A percentile compares a stretch with the other conserved stretches of the same genome.
Evolutionary conservation across 768 basidiomycete genomes (phyloP).

Genomic region (Panaeolus papilionaceus): DNA sequence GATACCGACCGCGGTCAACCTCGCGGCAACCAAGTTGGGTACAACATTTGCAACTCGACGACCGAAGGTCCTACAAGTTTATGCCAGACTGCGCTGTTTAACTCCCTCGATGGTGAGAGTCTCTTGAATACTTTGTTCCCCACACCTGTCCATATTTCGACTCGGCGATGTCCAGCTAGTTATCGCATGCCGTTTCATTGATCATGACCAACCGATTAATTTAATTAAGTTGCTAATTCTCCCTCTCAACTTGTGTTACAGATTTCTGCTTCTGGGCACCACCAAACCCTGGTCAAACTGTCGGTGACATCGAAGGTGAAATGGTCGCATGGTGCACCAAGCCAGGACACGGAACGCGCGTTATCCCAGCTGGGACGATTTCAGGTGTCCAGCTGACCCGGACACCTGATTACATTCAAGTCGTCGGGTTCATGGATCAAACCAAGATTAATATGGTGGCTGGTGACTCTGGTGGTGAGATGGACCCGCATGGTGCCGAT

Average conservation of each 20-base stretch:
- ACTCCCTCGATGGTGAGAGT: constrained; percentile 51
- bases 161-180: neutral
- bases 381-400: constrained; percentile 70
- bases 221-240: neutral
- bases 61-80: constrained; percentile 63
- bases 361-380: constrained; percentile 70
- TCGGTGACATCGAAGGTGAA: constrained; percentile 74
- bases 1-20: constrained; percentile 40
- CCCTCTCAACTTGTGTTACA: constrained; percentile 29
- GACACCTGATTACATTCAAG: constrained; percentile 66
- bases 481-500: constrained; percentile 81
- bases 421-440: constrained; percentile 74
- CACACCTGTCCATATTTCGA: neutral
- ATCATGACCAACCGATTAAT: neutral
- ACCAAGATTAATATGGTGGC: constrained; percentile 56
- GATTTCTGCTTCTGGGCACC: constrained; percentile 80
- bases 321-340: constrained; percentile 84
- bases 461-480: constrained; percentile 76
- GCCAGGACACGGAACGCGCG: constrained; percentile 70
- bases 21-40: constrained; percentile 59
- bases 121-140: neutral
- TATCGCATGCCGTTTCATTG: neutral
- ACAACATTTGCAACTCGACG: constrained; percentile 72
- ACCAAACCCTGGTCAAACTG: constrained; percentile 51
- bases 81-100: constrained; percentile 68